phyloP scores from a whole-genome alignment of 148 eudicot species.

The Silene latifolia region DNA sequence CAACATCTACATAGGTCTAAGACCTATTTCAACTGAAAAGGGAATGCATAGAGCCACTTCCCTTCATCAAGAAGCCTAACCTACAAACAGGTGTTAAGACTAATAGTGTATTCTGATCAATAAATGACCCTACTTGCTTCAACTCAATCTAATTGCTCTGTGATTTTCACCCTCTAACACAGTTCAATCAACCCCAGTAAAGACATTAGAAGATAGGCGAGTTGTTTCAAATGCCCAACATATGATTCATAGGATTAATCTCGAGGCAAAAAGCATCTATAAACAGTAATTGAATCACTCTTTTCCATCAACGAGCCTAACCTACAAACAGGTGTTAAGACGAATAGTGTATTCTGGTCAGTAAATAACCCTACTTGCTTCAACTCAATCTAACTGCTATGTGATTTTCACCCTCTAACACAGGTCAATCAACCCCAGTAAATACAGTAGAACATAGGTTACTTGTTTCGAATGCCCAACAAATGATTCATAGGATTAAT shows the following conservation, averaged over 20 bases:
- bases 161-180: background rate
- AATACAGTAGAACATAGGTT: background rate
- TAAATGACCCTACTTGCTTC: conserved; percentile 4
- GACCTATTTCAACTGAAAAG: background rate
- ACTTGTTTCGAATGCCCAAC: background rate
- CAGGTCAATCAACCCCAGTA: background rate
- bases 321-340: background rate
- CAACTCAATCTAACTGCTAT: background rate
- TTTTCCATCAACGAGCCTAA: background rate
- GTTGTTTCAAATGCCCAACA: background rate
- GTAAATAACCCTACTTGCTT: conserved; percentile 5
- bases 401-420: background rate
- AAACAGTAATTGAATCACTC: background rate
- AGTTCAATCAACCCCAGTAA: background rate
- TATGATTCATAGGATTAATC: background rate
- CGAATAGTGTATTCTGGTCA: background rate
- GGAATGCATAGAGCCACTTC: background rate
- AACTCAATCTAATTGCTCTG: background rate
- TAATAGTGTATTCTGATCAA: background rate
- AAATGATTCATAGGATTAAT: background rate
- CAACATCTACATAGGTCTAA: background rate
- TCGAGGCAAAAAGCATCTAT: background rate
- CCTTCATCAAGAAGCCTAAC: background rate
- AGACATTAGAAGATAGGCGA: background rate
- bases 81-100: background rate